Base-by-base conservation (phyloP, 1,284 basidiomycete genomes). In the Cystobasidium pallidum region DNA sequence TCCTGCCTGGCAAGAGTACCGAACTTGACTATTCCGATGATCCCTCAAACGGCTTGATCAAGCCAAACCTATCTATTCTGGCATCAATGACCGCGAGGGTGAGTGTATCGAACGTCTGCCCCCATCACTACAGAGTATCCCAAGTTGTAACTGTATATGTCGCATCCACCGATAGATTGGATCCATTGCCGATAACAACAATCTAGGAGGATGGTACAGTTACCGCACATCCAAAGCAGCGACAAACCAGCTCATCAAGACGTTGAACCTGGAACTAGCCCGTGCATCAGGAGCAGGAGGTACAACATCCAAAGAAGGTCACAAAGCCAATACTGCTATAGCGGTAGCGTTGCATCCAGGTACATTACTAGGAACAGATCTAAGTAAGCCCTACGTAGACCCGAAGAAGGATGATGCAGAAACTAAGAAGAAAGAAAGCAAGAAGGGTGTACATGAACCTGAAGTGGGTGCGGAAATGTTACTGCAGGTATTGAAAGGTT, bases 401-500 rank as follows among this genome's bases (percentile, higher is more conserved):
- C 74, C 79, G 8, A 76, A 77, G 2, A 74, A 75, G 47, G 55
- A 68, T 3, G 77, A 75, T 70, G 75, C 75, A 30, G 75, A 75
- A 1, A 70, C 72, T 24, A 51, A 67, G 21, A 71, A 78, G 34
- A 75, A 74, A 13, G 75, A 76, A 13, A 66, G 70, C 49, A 76
- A 78, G 58, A 34, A 51, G 13, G 78, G 78, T 0, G 66, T 74
- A 6, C 73, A 75, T 59, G 39, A 55, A 74, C 85, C 89, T 0
- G 85, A 86, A 39, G 83, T 87, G 58, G 86, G 88, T 0, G 87
- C 89, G 0, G 81, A 82, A 67, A 86, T 84, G 74, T 78, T 91
- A 62, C 82, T 85, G 2, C 80, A 84, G 17, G 85, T 90, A 11
- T 85, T 91, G 21, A 74, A 75, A 47, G 54, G 81, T 80, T 45